These are phyloP conservation scores for Teunomyces pallodes DNA, from an alignment of 805 yeast species.

Conservation along the genomic window DNA sequence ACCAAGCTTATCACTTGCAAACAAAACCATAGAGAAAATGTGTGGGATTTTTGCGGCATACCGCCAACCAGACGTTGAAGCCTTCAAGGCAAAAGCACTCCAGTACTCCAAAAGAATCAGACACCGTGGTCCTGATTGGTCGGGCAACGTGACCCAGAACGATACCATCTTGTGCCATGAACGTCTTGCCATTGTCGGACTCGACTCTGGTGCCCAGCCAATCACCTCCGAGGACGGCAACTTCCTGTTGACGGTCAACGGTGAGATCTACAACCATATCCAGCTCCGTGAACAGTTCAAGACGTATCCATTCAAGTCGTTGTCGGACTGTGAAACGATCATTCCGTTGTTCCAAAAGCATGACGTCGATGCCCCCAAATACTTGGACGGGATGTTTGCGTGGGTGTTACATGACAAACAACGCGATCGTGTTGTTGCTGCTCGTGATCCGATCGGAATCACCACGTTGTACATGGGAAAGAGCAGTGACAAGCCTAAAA, in stretches of 20 bases:
- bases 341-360: conserved; percentile 88
- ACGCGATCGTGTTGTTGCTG: conserved; percentile 87
- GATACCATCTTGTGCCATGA: conserved; percentile 86
- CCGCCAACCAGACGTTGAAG: conserved; percentile 73
- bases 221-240: conserved; percentile 76
- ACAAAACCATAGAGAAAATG: conserved; percentile 44
- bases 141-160: conserved; percentile 81
- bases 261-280: conserved; percentile 97
- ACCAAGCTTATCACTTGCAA: background rate
- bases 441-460: conserved; percentile 98
- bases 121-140: conserved; percentile 99
- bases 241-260: conserved; percentile 83
- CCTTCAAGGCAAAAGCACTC: conserved; percentile 83
- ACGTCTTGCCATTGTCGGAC: conserved; percentile 95
- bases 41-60: conserved; percentile 98
- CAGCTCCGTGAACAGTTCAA: conserved; percentile 72
- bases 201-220: conserved; percentile 98
- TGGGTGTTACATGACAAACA: conserved; percentile 85
- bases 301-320: conserved; percentile 76
- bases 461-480: conserved; percentile 96
- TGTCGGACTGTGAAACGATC: conserved; percentile 96
- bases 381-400: conserved; percentile 98
- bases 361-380: conserved; percentile 85
- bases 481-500: conserved; percentile 60
- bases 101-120: conserved; percentile 90